These are phyloP conservation scores for Mrakia hoshinonis DNA, from an alignment of 768 basidiomycete species.

Conservation along the genomic window DNA sequence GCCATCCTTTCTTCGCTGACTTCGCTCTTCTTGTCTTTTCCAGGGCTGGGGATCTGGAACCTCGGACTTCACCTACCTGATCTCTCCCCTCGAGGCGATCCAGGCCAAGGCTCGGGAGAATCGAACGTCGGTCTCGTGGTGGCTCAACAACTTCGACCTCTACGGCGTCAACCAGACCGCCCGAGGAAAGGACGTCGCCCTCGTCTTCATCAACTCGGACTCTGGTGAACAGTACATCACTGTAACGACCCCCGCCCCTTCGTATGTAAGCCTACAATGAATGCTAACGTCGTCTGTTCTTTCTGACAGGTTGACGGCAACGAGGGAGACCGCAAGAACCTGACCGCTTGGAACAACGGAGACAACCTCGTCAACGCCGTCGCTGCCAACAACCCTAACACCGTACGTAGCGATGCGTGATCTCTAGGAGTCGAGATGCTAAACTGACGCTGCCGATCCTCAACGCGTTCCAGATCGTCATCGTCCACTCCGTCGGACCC, in stretches of 20 bases:
- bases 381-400: conserved; percentile 32
- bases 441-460: neutral
- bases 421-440: neutral
- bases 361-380: conserved; percentile 1
- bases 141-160: conserved; percentile 55
- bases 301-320: conserved; percentile 74
- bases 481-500: conserved; percentile 63
- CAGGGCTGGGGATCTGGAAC: conserved; percentile 87
- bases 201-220: conserved; percentile 62
- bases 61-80: conserved; percentile 56
- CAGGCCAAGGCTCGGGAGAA: conserved; percentile 51
- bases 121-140: neutral
- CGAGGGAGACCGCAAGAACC: conserved; percentile 60
- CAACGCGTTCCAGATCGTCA: conserved; percentile 48
- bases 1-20: too few relatives aligned
- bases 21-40: too few relatives aligned
- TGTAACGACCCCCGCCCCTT: too few relatives aligned
- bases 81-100: conserved; percentile 62
- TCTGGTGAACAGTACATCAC: conserved; percentile 76
- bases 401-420: neutral
- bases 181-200: conserved; percentile 29
- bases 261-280: too few relatives aligned
- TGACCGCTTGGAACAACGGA: conserved; percentile 66
- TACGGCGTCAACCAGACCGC: conserved; percentile 42
- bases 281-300: too few relatives aligned